Conservation (phyloP, 352 stramenopile genomes). For the Pythium angustatum region DNA sequence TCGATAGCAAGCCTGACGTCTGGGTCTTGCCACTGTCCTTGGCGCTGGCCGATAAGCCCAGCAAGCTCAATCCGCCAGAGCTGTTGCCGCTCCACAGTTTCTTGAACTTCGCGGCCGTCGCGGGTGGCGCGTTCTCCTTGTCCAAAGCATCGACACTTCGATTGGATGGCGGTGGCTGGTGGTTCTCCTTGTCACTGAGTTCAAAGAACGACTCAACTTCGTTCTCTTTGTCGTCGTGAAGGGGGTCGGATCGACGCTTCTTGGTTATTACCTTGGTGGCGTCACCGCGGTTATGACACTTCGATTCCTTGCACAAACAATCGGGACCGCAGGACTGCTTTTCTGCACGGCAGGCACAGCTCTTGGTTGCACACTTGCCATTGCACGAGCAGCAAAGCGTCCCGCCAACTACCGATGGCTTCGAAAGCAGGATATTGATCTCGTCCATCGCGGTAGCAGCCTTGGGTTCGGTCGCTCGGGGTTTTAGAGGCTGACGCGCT, state of each 20-base stretch:
- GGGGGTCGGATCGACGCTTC: conserved; percentile 23
- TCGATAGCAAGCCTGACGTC: conserved; percentile 2
- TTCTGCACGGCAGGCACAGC: conserved; percentile 58
- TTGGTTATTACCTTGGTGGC: conserved; percentile 12
- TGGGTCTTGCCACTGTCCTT: background rate
- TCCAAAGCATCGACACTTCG: conserved; percentile 4
- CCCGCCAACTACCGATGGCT: conserved; percentile 29
- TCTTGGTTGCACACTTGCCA: conserved; percentile 76
- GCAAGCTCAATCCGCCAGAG: background rate
- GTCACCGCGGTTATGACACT: conserved; percentile 58
- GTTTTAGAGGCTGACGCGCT: conserved; percentile 17
- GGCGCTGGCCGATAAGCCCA: background rate
- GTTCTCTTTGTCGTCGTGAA: conserved; percentile 33
- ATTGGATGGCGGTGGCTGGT: background rate
- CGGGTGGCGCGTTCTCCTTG: conserved; percentile 22
- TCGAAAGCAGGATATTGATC: conserved; percentile 55
- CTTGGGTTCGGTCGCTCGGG: conserved; percentile 3
- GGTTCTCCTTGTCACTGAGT: conserved; percentile 32
- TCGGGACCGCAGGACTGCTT: conserved; percentile 41
- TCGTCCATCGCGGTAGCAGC: conserved; percentile 44
- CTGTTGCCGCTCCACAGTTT: conserved; percentile 29
- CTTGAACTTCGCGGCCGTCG: conserved; percentile 26
- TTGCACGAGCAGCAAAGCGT: conserved; percentile 61
- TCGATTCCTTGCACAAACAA: conserved; percentile 57
- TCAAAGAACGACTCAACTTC: conserved; percentile 44